These are phyloP conservation scores for Chaetomidium leptoderma DNA, from an alignment of 495 filamentous ascomycete genomes.

Conservation along the genomic window DNA sequence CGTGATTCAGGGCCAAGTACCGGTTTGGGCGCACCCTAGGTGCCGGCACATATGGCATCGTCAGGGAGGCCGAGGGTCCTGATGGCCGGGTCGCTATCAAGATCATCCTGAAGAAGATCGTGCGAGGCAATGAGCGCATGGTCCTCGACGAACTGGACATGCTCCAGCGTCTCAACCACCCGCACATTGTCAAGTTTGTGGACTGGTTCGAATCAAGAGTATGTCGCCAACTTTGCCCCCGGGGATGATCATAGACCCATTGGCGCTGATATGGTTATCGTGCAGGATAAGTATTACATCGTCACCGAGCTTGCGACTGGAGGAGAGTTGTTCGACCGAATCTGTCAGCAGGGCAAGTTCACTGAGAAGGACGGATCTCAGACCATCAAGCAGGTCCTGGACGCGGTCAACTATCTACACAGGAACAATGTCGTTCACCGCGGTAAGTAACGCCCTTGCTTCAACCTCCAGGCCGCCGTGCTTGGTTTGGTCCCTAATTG, in stretches of 20 bases:
- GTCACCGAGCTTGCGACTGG: slow-evolving; percentile 95
- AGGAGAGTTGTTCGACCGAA: slow-evolving; percentile 95
- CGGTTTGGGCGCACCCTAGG: slow-evolving; percentile 89
- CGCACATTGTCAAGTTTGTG: slow-evolving; percentile 94
- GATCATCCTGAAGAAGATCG: slow-evolving; percentile 99
- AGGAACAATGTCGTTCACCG: slow-evolving; percentile 93
- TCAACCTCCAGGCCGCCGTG: background rate
- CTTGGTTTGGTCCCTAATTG: background rate
- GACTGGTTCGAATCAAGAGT: slow-evolving; percentile 99
- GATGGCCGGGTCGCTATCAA: slow-evolving; percentile 92
- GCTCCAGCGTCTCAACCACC: slow-evolving; percentile 83
- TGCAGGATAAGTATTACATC: slow-evolving; percentile 98
- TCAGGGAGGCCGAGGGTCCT: slow-evolving; percentile 82
- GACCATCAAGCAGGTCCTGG: slow-evolving; percentile 92
- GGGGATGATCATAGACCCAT: background rate
- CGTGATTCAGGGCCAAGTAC: slow-evolving; percentile 66
- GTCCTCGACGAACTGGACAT: slow-evolving; percentile 95
- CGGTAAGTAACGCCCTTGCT: slow-evolving; percentile 53
- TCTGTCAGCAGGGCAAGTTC: slow-evolving; percentile 97
- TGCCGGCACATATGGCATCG: slow-evolving; percentile 97
- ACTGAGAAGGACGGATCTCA: slow-evolving; percentile 98
- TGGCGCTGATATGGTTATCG: slow-evolving; percentile 7
- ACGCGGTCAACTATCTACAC: slow-evolving; percentile 92
- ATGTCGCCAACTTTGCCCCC: slow-evolving; percentile 20
- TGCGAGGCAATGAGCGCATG: slow-evolving; percentile 97